A percentile compares a stretch with the other conserved stretches of the same genome.
Evolutionary conservation across 2,329 filamentous ascomycete species (phyloP).

Genomic region (Moelleriella libera): DNA sequence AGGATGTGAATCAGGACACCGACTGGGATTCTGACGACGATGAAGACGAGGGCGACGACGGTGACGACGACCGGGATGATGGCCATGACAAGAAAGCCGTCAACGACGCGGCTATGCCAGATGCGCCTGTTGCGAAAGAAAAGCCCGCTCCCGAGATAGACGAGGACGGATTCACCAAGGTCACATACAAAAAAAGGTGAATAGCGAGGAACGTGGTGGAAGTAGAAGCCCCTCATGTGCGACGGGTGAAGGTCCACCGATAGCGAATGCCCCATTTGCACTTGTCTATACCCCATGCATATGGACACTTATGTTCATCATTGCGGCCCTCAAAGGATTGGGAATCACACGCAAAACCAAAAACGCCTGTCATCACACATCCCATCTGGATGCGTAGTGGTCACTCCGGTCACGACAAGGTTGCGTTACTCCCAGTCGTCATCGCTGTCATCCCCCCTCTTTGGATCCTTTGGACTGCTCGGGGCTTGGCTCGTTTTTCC

Average conservation of each 20-base stretch:
- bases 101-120: conserved; percentile 52
- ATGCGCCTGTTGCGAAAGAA: conserved; percentile 50
- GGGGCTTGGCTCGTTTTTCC: conserved; percentile 68
- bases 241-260: not conserved
- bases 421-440: conserved; percentile 7
- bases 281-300: conserved; percentile 13
- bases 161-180: conserved; percentile 70
- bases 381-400: no score
- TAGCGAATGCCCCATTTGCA: not conserved
- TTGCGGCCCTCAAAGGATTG: conserved; percentile 2
- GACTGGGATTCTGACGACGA: conserved; percentile 48
- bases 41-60: conserved; percentile 46
- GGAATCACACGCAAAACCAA: conserved; percentile 10
- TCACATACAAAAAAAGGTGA: conserved; percentile 53
- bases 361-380: conserved; percentile 14
- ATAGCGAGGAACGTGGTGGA: conserved; percentile 7
- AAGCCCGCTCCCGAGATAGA: conserved; percentile 59
- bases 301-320: conserved; percentile 4
- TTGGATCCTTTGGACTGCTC: conserved; percentile 43
- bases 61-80: conserved; percentile 47
- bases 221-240: no score
- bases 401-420: not conserved
- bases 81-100: conserved; percentile 32
- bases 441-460: conserved; percentile 31
- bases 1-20: conserved; percentile 41